These are phyloP conservation scores for Termitomyces sp. DNA, from an alignment of 768 basidiomycete species.

Conservation along the genomic window DNA sequence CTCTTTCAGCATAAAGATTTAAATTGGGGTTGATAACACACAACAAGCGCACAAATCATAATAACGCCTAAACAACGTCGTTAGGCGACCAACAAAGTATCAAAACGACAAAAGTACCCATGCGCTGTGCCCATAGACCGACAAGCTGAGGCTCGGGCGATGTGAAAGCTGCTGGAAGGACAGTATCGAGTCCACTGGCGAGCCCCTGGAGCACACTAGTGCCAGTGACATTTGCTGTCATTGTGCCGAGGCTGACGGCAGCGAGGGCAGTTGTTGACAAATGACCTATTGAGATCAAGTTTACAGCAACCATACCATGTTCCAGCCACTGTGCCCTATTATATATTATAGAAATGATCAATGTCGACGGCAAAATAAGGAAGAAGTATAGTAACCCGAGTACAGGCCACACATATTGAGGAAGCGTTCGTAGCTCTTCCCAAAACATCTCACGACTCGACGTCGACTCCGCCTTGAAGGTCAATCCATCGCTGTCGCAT, in stretches of 20 bases:
- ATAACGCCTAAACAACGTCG: not conserved
- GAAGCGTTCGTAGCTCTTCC: conserved; percentile 9
- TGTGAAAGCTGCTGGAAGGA: conserved; percentile 78
- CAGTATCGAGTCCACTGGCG: conserved; percentile 61
- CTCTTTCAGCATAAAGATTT: not conserved
- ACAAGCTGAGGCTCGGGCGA: conserved; percentile 29
- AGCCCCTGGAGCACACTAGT: conserved; percentile 51
- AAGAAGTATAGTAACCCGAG: conserved; percentile 1
- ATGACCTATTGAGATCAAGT: conserved; percentile 68
- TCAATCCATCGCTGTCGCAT: not conserved
- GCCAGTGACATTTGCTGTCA: conserved; percentile 36
- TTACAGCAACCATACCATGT: conserved; percentile 59
- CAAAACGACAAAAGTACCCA: conserved; percentile 26
- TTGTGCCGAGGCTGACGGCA: conserved; percentile 46
- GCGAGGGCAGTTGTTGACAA: conserved; percentile 69
- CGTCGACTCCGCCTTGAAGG: not conserved
- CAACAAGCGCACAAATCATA: conserved; percentile 7
- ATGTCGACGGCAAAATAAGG: not conserved
- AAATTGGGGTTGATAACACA: not conserved
- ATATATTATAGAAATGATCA: not conserved
- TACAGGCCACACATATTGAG: conserved; percentile 8
- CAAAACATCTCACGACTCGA: conserved; percentile 4
- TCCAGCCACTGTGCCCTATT: conserved; percentile 41
- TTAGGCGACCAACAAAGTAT: not conserved
- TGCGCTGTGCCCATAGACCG: conserved; percentile 69